These are phyloP conservation scores for Termitomyces sp. DNA, from an alignment of 768 basidiomycete species.

Conservation along the genomic window DNA sequence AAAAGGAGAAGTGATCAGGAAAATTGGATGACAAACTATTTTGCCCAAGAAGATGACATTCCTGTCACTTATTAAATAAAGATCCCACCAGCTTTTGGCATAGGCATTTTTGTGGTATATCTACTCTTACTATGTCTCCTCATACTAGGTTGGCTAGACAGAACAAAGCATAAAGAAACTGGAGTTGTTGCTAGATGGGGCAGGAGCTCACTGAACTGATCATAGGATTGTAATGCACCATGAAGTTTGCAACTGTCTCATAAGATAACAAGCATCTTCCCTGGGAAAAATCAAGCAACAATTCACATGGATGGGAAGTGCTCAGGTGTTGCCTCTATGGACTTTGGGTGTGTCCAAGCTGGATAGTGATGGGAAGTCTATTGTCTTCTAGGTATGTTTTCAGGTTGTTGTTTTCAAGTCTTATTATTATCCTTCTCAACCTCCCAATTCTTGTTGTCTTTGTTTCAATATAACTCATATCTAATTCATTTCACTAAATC, in stretches of 20 bases:
- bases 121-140: constrained; percentile 91
- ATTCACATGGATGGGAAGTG: constrained; percentile 23
- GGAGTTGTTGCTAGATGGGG: not conserved
- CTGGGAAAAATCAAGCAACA: constrained; percentile 42
- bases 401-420: not conserved
- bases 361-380: constrained; percentile 27
- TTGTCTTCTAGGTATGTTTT: constrained; percentile 25
- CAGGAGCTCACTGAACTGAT: constrained; percentile 84
- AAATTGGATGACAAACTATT: constrained; percentile 55
- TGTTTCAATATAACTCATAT: not conserved
- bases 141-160: constrained; percentile 89
- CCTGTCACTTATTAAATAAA: constrained; percentile 95
- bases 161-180: not conserved
- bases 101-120: constrained; percentile 87
- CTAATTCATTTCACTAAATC: not conserved
- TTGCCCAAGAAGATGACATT: constrained; percentile 97
- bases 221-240: constrained; percentile 94
- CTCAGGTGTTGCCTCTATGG: constrained; percentile 40
- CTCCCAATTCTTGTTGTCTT: not conserved
- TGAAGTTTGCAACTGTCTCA: constrained; percentile 95
- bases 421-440: not conserved
- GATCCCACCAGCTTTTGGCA: constrained; percentile 82
- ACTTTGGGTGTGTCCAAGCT: constrained; percentile 26
- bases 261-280: constrained; percentile 97
- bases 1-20: not conserved